Conservation (phyloP, 2,329 filamentous ascomycete genomes). For the Epichloe festucae region DNA sequence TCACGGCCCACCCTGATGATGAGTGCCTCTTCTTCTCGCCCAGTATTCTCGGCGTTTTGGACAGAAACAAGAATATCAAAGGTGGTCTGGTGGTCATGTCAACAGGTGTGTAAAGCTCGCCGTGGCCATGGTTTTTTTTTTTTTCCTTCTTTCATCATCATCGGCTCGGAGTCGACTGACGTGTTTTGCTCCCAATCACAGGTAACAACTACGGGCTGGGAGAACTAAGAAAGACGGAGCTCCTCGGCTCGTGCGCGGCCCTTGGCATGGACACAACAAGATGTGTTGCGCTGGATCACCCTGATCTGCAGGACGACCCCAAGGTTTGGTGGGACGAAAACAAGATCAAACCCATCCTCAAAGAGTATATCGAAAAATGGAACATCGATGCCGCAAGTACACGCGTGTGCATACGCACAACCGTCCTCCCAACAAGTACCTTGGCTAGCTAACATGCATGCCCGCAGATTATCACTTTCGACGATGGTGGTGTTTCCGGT, state of each 20-base stretch:
- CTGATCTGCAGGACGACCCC: constrained; percentile 25
- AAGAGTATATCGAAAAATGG: constrained; percentile 23
- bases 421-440: background rate
- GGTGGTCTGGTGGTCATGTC: constrained; percentile 21
- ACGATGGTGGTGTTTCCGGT: constrained; percentile 25
- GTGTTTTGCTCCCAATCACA: background rate
- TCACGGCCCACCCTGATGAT: constrained; percentile 26
- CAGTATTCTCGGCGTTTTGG: constrained; percentile 18
- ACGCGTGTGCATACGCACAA: background rate
- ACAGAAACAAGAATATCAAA: constrained; percentile 13
- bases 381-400: constrained; percentile 21
- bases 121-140: background rate
- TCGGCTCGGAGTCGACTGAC: background rate
- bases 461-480: constrained; percentile 25
- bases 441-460: constrained; percentile 3
- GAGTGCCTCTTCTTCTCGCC: constrained; percentile 25
- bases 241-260: constrained; percentile 17
- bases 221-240: constrained; percentile 15
- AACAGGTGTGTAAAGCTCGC: constrained; percentile 9
- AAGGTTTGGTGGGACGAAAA: constrained; percentile 24
- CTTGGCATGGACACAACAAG: constrained; percentile 16
- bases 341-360: constrained; percentile 19
- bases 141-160: background rate
- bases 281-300: constrained; percentile 20
- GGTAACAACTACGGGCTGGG: constrained; percentile 21